These are phyloP conservation scores for Cercospora zeina DNA, from an alignment of 2,329 filamentous ascomycete genomes.

Conservation along the genomic window DNA sequence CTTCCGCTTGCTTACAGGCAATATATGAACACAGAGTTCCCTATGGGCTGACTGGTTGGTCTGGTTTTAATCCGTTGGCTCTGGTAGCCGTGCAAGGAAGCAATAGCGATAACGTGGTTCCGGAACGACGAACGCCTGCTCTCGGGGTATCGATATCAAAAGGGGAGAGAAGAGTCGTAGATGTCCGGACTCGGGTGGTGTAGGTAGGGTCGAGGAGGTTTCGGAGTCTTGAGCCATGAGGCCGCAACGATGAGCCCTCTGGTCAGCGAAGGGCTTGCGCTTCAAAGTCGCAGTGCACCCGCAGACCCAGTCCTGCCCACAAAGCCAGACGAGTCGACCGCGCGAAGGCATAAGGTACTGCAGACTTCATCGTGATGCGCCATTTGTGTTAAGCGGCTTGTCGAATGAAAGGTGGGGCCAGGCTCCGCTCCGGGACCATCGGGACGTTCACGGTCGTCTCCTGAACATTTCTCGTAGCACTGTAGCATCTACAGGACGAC, in stretches of 20 bases:
- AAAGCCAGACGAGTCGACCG: background rate
- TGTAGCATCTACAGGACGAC: background rate
- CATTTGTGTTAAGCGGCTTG: background rate
- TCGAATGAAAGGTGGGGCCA: background rate
- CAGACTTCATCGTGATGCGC: constrained; percentile 4
- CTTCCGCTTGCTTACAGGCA: background rate
- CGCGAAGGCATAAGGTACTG: constrained; percentile 5
- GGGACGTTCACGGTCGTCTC: background rate
- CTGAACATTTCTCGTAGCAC: background rate
- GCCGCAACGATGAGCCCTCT: background rate
- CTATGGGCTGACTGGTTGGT: background rate
- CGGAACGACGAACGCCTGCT: constrained; percentile 16
- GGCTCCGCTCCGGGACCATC: background rate
- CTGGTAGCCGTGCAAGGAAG: constrained; percentile 1
- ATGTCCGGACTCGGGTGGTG: background rate
- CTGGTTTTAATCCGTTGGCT: background rate
- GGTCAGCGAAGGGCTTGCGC: background rate
- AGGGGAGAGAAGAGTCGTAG: constrained; percentile 3
- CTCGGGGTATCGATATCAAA: constrained; percentile 21
- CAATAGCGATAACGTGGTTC: background rate
- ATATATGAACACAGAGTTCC: background rate
- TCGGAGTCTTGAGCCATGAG: background rate
- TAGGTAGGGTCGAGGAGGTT: background rate
- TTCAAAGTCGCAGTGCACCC: background rate
- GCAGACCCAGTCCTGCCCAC: background rate